Conservation (phyloP, 768 basidiomycete species). For the Hericium coralloides region DNA sequence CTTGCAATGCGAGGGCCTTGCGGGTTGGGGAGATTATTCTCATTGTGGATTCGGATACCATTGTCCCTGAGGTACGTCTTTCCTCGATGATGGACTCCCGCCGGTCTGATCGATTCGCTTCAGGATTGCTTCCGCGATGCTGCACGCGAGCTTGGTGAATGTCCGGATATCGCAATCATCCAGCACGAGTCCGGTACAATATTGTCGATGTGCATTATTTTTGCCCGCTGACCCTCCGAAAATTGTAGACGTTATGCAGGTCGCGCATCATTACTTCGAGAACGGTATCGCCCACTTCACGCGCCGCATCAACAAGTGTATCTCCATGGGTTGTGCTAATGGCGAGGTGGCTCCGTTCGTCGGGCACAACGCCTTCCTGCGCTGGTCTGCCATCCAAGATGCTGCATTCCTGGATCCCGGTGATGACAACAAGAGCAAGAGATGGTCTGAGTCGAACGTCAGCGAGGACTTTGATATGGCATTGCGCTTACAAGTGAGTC, state of each 20-base stretch:
- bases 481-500: slow-evolving; percentile 40
- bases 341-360: slow-evolving; percentile 81
- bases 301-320: slow-evolving; percentile 74
- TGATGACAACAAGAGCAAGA: slow-evolving; percentile 52
- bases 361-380: slow-evolving; percentile 82
- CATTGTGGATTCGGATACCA: slow-evolving; percentile 74
- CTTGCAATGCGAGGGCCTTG: slow-evolving; percentile 63
- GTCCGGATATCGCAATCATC: slow-evolving; percentile 80
- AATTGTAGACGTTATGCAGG: slow-evolving; percentile 73
- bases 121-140: slow-evolving; percentile 87
- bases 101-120: not conserved
- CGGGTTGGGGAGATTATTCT: slow-evolving; percentile 75
- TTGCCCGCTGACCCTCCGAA: not conserved
- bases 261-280: slow-evolving; percentile 84
- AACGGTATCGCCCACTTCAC: slow-evolving; percentile 88
- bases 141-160: slow-evolving; percentile 73
- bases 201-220: not conserved
- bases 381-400: slow-evolving; percentile 86
- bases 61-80: slow-evolving; percentile 64
- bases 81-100: not conserved
- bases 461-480: slow-evolving; percentile 85
- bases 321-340: slow-evolving; percentile 72
- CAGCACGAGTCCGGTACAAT: slow-evolving; percentile 73
- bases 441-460: slow-evolving; percentile 78
- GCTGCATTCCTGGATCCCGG: slow-evolving; percentile 63